Conservation (phyloP, 2,329 filamentous ascomycete species). For the Teratosphaeria destructans region DNA sequence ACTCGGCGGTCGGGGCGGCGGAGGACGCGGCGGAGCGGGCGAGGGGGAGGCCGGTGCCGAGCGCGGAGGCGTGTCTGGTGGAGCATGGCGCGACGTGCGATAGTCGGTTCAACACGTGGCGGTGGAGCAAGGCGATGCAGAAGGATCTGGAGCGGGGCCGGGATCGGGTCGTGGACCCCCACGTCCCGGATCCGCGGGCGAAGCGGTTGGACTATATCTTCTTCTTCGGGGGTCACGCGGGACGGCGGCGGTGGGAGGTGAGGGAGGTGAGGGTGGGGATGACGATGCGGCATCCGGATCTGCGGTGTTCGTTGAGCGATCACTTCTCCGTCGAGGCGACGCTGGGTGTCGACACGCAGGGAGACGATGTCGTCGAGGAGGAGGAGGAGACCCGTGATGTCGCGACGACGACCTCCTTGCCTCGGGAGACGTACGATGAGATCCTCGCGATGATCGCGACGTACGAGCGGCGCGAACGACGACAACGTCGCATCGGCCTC, state of each 20-base stretch:
- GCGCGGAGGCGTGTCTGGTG: constrained; percentile 63
- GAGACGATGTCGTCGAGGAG: neutral
- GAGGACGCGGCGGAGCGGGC: constrained; percentile 56
- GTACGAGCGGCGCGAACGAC: constrained; percentile 62
- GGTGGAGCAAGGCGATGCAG: constrained; percentile 65
- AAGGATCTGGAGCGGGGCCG: constrained; percentile 56
- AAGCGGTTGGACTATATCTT: constrained; percentile 95
- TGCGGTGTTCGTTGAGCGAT: constrained; percentile 82
- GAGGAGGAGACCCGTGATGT: neutral
- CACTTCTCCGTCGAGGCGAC: constrained; percentile 88
- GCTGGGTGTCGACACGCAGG: constrained; percentile 30
- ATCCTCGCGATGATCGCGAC: constrained; percentile 60
- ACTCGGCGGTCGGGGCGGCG: constrained; percentile 68
- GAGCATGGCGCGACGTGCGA: constrained; percentile 85
- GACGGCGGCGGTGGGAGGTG: constrained; percentile 53
- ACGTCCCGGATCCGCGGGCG: constrained; percentile 60
- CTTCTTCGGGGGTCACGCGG: constrained; percentile 39
- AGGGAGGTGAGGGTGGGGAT: constrained; percentile 64
- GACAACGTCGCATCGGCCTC: constrained; percentile 60
- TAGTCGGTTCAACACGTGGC: constrained; percentile 81
- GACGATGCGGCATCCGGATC: constrained; percentile 66
- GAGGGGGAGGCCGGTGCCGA: constrained; percentile 58
- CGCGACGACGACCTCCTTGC: constrained; percentile 2
- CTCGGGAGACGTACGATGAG: constrained; percentile 46
- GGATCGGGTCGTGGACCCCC: constrained; percentile 53